Percentiles rank a stretch among this genome's conserved stretches.
Conservation (phyloP, 495 filamentous ascomycete species). For the Podospora anserina region DNA sequence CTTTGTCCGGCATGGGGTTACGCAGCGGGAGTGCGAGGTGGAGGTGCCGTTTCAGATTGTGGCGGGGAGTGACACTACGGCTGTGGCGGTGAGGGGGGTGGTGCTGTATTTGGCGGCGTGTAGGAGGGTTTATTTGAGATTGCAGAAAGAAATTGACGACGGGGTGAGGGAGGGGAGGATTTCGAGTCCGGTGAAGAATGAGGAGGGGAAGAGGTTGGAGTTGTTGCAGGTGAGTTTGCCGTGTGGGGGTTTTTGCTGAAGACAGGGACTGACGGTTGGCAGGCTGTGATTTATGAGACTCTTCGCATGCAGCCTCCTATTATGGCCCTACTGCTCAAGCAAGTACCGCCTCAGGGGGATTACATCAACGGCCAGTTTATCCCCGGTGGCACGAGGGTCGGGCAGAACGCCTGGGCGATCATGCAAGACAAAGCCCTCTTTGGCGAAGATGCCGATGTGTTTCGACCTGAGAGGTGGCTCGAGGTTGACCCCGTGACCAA, state of each 20-base stretch:
- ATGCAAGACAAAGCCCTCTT: conserved; percentile 40
- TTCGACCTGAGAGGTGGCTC: conserved; percentile 54
- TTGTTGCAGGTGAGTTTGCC: conserved; percentile 33
- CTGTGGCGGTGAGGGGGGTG: conserved; percentile 53
- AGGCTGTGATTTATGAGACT: conserved; percentile 51
- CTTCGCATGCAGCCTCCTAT: conserved; percentile 45
- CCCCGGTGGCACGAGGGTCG: conserved; percentile 52
- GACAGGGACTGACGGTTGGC: not conserved
- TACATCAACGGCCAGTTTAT: conserved; percentile 47
- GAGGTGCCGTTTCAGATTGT: conserved; percentile 46
- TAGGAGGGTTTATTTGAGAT: conserved; percentile 43
- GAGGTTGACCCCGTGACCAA: conserved; percentile 31
- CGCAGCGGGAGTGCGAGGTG: conserved; percentile 32
- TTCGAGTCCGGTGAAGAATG: conserved; percentile 35
- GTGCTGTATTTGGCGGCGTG: conserved; percentile 50
- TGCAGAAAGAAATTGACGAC: conserved; percentile 57
- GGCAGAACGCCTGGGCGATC: conserved; percentile 42
- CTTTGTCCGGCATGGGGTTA: conserved; percentile 34
- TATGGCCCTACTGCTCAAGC: conserved; percentile 37
- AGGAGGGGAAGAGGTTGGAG: conserved; percentile 40
- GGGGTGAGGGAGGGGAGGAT: conserved; percentile 36
- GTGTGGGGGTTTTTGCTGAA: not conserved
- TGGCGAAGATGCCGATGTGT: conserved; percentile 44
- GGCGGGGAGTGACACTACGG: conserved; percentile 64
- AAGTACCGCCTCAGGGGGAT: conserved; percentile 52